Evolutionary conservation across 169 alveolate genomes (phyloP), one percentile per base, ranked within the genome.

Genomic region (Plasmodium vivax): DNA sequence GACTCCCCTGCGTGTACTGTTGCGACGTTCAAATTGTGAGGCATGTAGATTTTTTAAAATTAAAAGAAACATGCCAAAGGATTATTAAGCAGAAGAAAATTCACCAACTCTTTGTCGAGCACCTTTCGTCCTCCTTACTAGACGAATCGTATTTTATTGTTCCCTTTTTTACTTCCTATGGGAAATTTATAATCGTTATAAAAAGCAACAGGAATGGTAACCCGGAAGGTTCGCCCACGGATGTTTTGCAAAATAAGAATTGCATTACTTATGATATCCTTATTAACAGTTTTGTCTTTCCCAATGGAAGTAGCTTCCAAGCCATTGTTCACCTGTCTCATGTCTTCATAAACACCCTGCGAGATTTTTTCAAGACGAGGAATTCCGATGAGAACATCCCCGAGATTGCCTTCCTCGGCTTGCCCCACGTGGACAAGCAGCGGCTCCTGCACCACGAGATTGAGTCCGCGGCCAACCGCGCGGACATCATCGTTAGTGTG

Each of bases 141-240:
- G 94, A 90, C 34, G 91, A 90, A 14, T 90, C 88, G 7, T 90
- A 90, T 74, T 90, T 90, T 68, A 58, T 90, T 62, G 73, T 90
- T 10, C 94, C 94, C 19, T 90, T 90, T 90, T 90, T 79, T 79
- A 58, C 94, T 23, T 90, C 94, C 2, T 90, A 90, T 90, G 94
- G 94, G 80, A 90, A 81, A 90, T 90, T 90, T 90, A 23, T 90
- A 62, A 90, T 90, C 12, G 51, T 90, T 36, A 90, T 90, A 38
- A 90, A 90, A 90, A 90, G 73, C 14, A 38, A 51, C 23, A 77
- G 72, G 23, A 90, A 68, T 80, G 19, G 36, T 0, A 85, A 62
- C 45, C 23, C 51, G 2, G 80, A 75, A 34, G 12, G 27, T 14
- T 23, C 62, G 6, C 51, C 85, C 3, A 23, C 62, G 19, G 87